A percentile compares a stretch with the other conserved stretches of the same genome.
Evolutionary conservation across 2,329 filamentous ascomycete species (phyloP).

Genomic region (Lojkania enalia): DNA sequence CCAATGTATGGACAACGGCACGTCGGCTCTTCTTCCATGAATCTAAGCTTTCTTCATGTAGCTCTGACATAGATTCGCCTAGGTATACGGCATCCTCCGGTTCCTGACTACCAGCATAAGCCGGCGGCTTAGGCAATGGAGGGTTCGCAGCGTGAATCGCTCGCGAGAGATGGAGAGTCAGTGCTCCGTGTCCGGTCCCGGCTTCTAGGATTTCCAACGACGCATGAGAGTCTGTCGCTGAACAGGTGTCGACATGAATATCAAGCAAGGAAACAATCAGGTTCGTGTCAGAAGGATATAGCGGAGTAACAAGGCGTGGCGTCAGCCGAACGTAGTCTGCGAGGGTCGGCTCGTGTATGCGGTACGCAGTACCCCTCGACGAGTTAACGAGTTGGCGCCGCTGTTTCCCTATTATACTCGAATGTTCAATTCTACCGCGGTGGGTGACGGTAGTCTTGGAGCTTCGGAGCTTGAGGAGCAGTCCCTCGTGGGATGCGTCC

Average conservation of each 20-base stretch:
- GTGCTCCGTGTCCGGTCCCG: slow-evolving; percentile 79
- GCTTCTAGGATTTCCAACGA: slow-evolving; percentile 79
- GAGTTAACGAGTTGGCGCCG: slow-evolving; percentile 63
- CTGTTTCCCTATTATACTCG: slow-evolving; percentile 65
- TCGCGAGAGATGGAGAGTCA: slow-evolving; percentile 75
- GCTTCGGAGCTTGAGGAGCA: slow-evolving; percentile 45
- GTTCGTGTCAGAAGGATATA: slow-evolving; percentile 75
- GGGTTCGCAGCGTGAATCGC: slow-evolving; percentile 76
- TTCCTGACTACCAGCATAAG: slow-evolving; percentile 19
- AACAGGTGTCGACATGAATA: slow-evolving; percentile 60
- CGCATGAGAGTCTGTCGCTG: slow-evolving; percentile 40
- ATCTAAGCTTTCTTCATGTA: slow-evolving; percentile 31
- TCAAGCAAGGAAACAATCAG: slow-evolving; percentile 77
- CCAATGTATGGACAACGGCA: slow-evolving; percentile 75
- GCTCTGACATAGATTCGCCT: slow-evolving; percentile 38
- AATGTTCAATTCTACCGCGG: slow-evolving; percentile 54
- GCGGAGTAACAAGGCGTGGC: slow-evolving; percentile 74
- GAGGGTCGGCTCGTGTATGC: slow-evolving; percentile 67
- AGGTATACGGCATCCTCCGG: slow-evolving; percentile 35
- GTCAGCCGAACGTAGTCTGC: slow-evolving; percentile 73
- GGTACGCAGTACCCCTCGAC: slow-evolving; percentile 55
- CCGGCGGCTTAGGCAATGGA: slow-evolving; percentile 46
- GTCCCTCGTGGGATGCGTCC: slow-evolving; percentile 40
- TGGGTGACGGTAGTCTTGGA: slow-evolving; percentile 46
- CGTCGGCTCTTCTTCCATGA: slow-evolving; percentile 54